Conservation (phyloP, 257 asterid genomes). For the Echites panduratus region DNA sequence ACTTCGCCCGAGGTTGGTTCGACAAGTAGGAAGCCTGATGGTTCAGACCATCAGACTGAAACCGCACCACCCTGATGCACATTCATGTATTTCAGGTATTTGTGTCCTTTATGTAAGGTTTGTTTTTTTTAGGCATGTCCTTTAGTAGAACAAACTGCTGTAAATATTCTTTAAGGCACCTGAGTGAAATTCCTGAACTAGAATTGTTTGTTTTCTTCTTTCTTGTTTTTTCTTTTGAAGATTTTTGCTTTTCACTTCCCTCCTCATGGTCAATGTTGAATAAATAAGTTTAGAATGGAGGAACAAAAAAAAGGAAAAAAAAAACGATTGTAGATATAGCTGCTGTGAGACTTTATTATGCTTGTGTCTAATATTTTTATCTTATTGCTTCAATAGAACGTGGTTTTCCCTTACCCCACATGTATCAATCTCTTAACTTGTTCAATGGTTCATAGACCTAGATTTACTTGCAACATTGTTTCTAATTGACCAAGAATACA, state of each 20-base stretch:
- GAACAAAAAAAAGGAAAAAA: conserved; percentile 15
- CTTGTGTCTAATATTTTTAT: not conserved
- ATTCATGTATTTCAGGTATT: too few relatives aligned
- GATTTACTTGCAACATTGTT: not conserved
- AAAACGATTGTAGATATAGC: conserved; percentile 29
- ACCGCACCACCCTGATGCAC: too few relatives aligned
- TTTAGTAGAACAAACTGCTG: conserved; percentile 32
- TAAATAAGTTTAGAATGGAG: conserved; percentile 60
- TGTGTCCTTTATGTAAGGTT: too few relatives aligned
- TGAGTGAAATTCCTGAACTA: conserved; percentile 25
- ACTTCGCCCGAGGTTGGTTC: too few relatives aligned
- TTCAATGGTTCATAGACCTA: too few relatives aligned
- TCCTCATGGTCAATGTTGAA: conserved; percentile 39
- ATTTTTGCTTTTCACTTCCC: conserved; percentile 20
- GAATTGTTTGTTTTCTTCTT: conserved; percentile 29
- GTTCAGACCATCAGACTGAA: too few relatives aligned
- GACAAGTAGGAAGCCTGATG: too few relatives aligned
- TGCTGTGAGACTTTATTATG: not conserved
- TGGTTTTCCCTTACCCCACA: not conserved
- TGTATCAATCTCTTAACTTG: too few relatives aligned
- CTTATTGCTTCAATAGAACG: too few relatives aligned
- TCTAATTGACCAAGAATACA: too few relatives aligned
- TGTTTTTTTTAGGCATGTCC: too few relatives aligned
- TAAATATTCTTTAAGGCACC: conserved; percentile 52
- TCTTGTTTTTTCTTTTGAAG: conserved; percentile 11